These are phyloP conservation scores for Eruca vesicaria DNA, from an alignment of 441 rosid species.

Conservation along the genomic window DNA sequence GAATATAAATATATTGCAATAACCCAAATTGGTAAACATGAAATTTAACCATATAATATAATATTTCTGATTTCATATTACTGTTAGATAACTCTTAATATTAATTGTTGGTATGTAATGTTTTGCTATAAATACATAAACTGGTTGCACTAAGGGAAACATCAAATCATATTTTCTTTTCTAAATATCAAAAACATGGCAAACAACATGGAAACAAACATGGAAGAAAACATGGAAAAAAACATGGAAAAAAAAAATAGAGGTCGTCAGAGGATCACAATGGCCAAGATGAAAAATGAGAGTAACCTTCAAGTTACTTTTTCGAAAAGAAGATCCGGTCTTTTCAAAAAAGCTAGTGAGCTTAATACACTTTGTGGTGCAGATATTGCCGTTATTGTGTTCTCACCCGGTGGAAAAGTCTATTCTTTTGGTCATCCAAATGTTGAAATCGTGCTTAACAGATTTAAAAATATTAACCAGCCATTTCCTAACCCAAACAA, in stretches of 20 bases:
- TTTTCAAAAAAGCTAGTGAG: conserved; percentile 67
- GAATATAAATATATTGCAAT: conserved; percentile 7
- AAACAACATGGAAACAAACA: too few species aligned
- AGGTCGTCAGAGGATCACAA: conserved; percentile 53
- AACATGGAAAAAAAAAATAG: conserved; percentile 45
- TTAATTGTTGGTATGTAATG: neutral
- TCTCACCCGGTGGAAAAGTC: conserved; percentile 52
- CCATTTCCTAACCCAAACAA: conserved; percentile 11
- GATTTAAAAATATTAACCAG: conserved; percentile 33
- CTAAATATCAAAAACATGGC: conserved; percentile 35
- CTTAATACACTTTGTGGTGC: conserved; percentile 56
- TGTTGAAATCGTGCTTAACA: conserved; percentile 37
- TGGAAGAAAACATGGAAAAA: too few species aligned
- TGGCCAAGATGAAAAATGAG: conserved; percentile 55
- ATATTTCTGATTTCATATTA: neutral
- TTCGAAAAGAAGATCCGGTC: conserved; percentile 53
- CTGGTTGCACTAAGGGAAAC: neutral
- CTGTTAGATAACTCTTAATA: too few species aligned
- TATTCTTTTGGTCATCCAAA: conserved; percentile 65
- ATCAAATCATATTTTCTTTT: neutral
- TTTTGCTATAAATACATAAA: conserved; percentile 22
- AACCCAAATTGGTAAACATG: neutral
- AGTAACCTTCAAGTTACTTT: conserved; percentile 59
- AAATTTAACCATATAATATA: neutral
- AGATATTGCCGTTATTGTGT: conserved; percentile 44